Evolutionary conservation across 2,329 filamentous ascomycete species (phyloP), one percentile per base, ranked within the genome.

Genomic region (Venturiaceae sp.): DNA sequence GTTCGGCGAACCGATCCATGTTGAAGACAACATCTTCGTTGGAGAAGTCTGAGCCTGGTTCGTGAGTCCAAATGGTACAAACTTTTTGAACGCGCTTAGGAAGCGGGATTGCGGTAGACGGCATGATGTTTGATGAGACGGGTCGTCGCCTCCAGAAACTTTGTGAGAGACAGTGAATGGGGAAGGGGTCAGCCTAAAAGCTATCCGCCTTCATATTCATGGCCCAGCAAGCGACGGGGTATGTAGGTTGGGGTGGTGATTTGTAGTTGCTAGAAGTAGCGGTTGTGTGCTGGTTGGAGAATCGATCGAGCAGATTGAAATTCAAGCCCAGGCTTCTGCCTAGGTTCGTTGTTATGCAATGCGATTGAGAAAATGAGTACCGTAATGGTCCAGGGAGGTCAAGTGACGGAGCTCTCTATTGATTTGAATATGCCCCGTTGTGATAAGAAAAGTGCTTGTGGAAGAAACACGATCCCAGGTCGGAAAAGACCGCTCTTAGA

Each of bases 21-120:
- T 92, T 94, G 66, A 95, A 80, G 23, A 94, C 77, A 47, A 94
- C 85, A 65, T 92, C 89, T 66, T 95, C 88, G 59, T 81, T 82
- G 8, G 86, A 85, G 66, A 91, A 87, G 44, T 81, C 83, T 6
- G 21, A 13, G 13, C n/a, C n/a, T 63, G 95, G 89, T 69, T 92
- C 88, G 64, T 83, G 80, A 7, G 80, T 77, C 77, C 79, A 82
- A 14, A 83, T 69, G 2, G 75, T 76, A 64, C 78, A 81, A 5
- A 74, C 58, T 57, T 72, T 74, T 54, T 73, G 72, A 58, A 73
- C n/a, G 46, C 55, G 55, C n/a, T 7, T 30, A 30, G 26, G n/a
- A n/a, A n/a, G 44, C 26, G 26, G 14, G 19, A 28, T 50, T 50
- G 44, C 21, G 26, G 8, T 50, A n/a, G 44, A 32, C 44, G 44